Conservation (phyloP, 306 rosid species). For the Malus orientalis region DNA sequence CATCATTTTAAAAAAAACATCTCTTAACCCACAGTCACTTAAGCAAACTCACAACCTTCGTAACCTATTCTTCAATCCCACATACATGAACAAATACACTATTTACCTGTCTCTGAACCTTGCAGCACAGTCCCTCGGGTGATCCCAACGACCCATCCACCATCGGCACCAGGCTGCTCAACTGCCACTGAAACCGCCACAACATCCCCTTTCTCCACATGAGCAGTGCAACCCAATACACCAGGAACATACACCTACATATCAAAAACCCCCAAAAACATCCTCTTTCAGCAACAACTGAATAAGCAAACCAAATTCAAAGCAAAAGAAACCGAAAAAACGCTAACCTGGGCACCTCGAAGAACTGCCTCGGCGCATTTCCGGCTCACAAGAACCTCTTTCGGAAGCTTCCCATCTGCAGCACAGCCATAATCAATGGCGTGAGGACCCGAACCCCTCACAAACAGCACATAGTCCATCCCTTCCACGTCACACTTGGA, state of each 20-base stretch:
- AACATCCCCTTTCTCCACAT: constrained; percentile 75
- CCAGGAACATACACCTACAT: constrained; percentile 86
- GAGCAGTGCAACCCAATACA: constrained; percentile 89
- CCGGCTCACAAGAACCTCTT: constrained; percentile 83
- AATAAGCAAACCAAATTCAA: neutral
- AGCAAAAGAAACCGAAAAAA: neutral
- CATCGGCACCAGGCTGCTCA: constrained; percentile 69
- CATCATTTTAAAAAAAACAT: constrained; percentile 13
- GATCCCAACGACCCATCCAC: constrained; percentile 71
- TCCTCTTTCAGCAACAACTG: neutral
- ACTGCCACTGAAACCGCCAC: constrained; percentile 80
- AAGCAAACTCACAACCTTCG: neutral
- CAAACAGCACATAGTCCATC: constrained; percentile 71
- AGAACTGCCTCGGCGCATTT: constrained; percentile 98
- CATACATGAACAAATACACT: neutral
- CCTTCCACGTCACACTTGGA: constrained; percentile 65
- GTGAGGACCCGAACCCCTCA: constrained; percentile 83
- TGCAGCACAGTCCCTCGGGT: constrained; percentile 83
- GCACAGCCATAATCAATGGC: constrained; percentile 48
- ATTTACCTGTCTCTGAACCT: constrained; percentile 57
- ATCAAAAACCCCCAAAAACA: neutral
- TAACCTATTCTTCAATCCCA: neutral
- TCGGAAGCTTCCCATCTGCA: constrained; percentile 47
- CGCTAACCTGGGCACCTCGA: constrained; percentile 84
- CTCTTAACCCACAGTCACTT: neutral